Base-by-base conservation (phyloP, 176 grass and related monocot species). In the Zizania latifolia region DNA sequence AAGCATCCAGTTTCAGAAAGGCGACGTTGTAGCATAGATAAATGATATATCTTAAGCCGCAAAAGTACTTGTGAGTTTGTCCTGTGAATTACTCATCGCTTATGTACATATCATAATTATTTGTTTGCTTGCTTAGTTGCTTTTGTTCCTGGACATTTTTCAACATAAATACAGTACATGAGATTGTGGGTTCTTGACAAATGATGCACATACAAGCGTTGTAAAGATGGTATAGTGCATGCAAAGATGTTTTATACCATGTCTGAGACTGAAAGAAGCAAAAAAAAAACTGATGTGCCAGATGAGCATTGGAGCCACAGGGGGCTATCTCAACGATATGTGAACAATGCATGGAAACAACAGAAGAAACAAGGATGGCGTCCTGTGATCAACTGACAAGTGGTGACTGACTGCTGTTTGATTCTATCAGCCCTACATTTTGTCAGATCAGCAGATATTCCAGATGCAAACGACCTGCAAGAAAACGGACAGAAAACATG, bases 401-500 rank as follows among this genome's bases (percentile, higher is more conserved):
- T 65, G 56, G 26, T 27, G 72, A 37, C 64, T 65, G 35, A 30
- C 16, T 36, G 35, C 1, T n/a, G 26, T 8, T 77, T 64, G 66
- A 48, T 79, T 29, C 24, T 71, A 27, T 41, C 24, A 44, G 28
- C 34, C 62, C 58, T 7, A 72, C 57, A 37, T 27, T 35, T 21
- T 71, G 23, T 28, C 57, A 78, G 8, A 33, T 0, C 0, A 23
- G 23, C 82, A 62, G 12, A 7, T 8, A 61, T 28, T 38, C 43
- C 48, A 77, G 46, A 61, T 70, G 43, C 36, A 61, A 23, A 40
- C 29, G 58, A 12, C 23, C 15, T 21, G 8, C 43, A 35, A 21
- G 46, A 71, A 55, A 77, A 65, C 48, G 22, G 32, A 51, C 58
- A 56, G 27, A 5, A 44, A 21, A 75, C 70, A 86, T 67, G 61